Evolutionary conservation across 2,329 filamentous ascomycete species (phyloP), one percentile per base, ranked within the genome.

Genomic region (Neofusicoccum parvum): DNA sequence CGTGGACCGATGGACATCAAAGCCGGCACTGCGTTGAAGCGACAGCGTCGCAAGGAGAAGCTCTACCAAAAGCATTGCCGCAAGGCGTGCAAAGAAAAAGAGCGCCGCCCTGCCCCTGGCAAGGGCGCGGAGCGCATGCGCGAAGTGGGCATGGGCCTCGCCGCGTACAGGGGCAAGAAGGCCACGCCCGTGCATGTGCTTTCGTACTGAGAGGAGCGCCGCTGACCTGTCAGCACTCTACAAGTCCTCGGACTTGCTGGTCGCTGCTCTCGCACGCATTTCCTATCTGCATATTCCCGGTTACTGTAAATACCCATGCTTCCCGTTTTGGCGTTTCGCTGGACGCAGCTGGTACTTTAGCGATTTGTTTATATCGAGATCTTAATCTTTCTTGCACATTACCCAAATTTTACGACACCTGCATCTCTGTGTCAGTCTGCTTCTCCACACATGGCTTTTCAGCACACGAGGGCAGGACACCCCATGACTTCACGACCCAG

Each of bases 1-100:
- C 91, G 95, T 68, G 92, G 93, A n/a, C 94, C 95, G 41, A 96
- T 99, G 70, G 95, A 98, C 78, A 99, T 97, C 79, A 96, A 97
- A 78, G 71, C 77, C 23, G 95, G 95, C 9, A 86, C 99, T 1
- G 95, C 99, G 81, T 90, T 92, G 79, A 98, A 97, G 82, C 90
- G 94, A 32, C 92, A 95, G 80, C 89, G 95, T 69, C 91, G 95
- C 71, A 93, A 91, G 80, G 94, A 98, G 79, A 97, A 97, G 79
- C 91, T 93, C 73, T 90, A 92, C 75, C 90, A 94, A 72, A 95
- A 96, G 77, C 90, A 94, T 74, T 96, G 92, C 81, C 90, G 92
- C 75, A 92, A 92, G 72, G 53, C 53, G 10, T 88, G 89, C 69
- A 93, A 87, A 71, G 85, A 84, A 71, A 86, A 92, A 73, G 87